phyloP scores from a whole-genome alignment of 2,329 filamentous ascomycete species.

The Paraphaeosphaeria sporulosa region DNA sequence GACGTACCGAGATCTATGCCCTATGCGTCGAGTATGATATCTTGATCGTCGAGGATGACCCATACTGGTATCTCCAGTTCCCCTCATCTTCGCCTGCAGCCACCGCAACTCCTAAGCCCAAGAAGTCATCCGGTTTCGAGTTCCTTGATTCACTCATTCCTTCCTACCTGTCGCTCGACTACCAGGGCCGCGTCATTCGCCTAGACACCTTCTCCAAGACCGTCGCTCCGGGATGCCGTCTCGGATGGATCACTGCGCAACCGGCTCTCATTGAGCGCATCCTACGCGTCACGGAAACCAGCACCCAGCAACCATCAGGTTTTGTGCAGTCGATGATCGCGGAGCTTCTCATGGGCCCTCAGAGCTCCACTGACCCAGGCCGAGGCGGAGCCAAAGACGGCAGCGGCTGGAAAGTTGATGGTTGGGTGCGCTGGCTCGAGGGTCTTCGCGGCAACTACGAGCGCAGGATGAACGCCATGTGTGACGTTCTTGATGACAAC shows the following conservation, averaged over 20 bases:
- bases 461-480: slow-evolving; percentile 83
- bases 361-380: slow-evolving; percentile 59
- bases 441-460: slow-evolving; percentile 86
- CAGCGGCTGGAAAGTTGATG: slow-evolving; percentile 77
- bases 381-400: slow-evolving; percentile 58
- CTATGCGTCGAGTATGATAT: slow-evolving; percentile 86
- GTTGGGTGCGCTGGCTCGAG: slow-evolving; percentile 91
- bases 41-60: slow-evolving; percentile 92
- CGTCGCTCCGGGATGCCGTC: slow-evolving; percentile 84
- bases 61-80: slow-evolving; percentile 94
- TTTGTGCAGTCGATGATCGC: slow-evolving; percentile 87
- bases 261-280: slow-evolving; percentile 79
- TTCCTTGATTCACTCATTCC: slow-evolving; percentile 86
- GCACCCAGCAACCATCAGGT: slow-evolving; percentile 84
- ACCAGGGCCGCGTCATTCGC: slow-evolving; percentile 85
- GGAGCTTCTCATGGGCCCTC: slow-evolving; percentile 76
- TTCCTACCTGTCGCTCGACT: slow-evolving; percentile 82
- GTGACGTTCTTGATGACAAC: slow-evolving; percentile 72
- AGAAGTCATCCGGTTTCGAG: slow-evolving; percentile 69
- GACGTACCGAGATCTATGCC: slow-evolving; percentile 80
- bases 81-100: slow-evolving; percentile 67
- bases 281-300: slow-evolving; percentile 75
- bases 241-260: slow-evolving; percentile 91
- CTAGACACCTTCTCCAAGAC: slow-evolving; percentile 96
- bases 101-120: slow-evolving; percentile 45